Evolutionary conservation across 192 early-diverging fungal species (phyloP).

Genomic region (Podila horticola): DNA sequence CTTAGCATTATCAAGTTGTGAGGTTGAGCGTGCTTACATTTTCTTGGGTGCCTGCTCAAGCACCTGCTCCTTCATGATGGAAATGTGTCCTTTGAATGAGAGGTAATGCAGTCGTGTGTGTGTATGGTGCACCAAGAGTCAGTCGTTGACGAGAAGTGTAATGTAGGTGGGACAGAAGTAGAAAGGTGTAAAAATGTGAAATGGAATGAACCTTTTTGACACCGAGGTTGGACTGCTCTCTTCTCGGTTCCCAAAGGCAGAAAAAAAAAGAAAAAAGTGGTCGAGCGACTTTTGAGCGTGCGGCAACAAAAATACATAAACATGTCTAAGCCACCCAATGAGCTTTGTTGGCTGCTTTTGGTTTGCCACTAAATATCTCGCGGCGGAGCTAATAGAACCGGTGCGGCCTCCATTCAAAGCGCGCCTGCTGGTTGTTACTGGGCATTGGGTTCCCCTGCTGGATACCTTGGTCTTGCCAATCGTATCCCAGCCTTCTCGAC

Average conservation of each 20-base stretch:
- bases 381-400: slow-evolving; percentile 5
- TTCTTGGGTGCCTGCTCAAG: slow-evolving; percentile 70
- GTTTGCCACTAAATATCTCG: not conserved
- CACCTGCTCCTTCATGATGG: slow-evolving; percentile 83
- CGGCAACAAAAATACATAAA: not conserved
- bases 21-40: slow-evolving; percentile 53
- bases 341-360: no score
- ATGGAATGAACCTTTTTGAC: not conserved
- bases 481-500: no score
- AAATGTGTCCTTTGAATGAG: not conserved
- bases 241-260: not conserved
- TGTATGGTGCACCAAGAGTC: no score
- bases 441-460: not conserved
- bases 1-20: not conserved
- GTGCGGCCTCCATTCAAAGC: slow-evolving; percentile 35
- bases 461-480: not conserved
- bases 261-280: slow-evolving; percentile 12
- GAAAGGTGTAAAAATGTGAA: not conserved
- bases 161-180: not conserved
- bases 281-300: not conserved
- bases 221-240: no score
- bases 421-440: not conserved
- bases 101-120: not conserved
- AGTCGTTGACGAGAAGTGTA: no score
- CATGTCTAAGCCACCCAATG: not conserved